A percentile compares a stretch with the other conserved stretches of the same genome.
Conservation (phyloP, 169 alveolate genomes). For the Eimeria falciformis region DNA sequence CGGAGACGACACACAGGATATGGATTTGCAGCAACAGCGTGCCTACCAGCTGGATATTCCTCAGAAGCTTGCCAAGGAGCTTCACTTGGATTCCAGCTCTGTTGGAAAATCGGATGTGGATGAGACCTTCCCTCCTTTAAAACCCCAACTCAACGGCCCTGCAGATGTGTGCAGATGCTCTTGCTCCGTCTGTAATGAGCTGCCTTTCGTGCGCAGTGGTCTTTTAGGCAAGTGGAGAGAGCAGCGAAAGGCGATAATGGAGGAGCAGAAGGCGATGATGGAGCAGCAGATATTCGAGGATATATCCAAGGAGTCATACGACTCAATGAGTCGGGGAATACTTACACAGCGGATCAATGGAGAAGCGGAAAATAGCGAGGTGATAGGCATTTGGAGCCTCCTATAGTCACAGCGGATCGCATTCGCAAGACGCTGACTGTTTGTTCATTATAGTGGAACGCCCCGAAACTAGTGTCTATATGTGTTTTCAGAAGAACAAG, state of each 20-base stretch:
- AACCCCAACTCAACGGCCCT: conserved; percentile 10
- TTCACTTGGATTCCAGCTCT: neutral
- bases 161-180: neutral
- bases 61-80: conserved; percentile 13
- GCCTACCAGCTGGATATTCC: neutral
- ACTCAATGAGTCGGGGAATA: neutral
- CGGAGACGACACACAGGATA: too few species aligned
- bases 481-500: neutral
- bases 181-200: conserved; percentile 18
- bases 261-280: conserved; percentile 32
- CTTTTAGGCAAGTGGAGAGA: conserved; percentile 27
- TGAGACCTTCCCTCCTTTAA: neutral
- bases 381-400: neutral
- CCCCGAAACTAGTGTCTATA: neutral
- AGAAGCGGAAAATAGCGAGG: neutral
- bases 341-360: neutral
- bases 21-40: too few species aligned
- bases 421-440: neutral
- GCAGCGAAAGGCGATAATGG: conserved; percentile 20
- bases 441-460: neutral
- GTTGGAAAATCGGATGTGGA: neutral
- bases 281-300: neutral
- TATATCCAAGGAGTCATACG: neutral
- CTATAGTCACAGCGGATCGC: neutral
- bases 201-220: neutral